Percentiles rank a stretch among this genome's conserved stretches.
Conservation (phyloP, 2,329 filamentous ascomycete species). For the Mycosphaerella sp. region DNA sequence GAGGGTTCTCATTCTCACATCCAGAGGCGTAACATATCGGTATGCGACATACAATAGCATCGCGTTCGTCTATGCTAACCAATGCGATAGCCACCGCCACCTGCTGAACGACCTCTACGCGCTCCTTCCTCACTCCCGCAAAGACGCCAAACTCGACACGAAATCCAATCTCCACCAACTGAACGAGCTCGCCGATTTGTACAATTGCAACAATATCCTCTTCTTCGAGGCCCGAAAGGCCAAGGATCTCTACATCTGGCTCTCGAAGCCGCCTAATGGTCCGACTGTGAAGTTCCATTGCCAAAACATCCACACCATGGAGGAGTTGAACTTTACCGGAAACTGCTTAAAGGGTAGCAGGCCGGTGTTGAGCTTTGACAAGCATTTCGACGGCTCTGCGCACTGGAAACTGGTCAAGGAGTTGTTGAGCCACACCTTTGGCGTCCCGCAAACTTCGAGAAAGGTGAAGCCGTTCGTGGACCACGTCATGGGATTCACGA, state of each 20-base stretch:
- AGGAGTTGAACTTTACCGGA: slow-evolving; percentile 91
- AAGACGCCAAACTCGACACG: slow-evolving; percentile 94
- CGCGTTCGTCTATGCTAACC: not conserved
- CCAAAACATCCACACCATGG: slow-evolving; percentile 81
- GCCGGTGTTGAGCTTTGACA: slow-evolving; percentile 86
- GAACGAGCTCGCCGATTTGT: slow-evolving; percentile 69
- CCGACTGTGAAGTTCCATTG: slow-evolving; percentile 70
- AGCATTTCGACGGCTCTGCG: slow-evolving; percentile 62
- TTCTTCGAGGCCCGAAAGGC: slow-evolving; percentile 95
- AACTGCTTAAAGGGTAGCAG: slow-evolving; percentile 94
- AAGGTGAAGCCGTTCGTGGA: slow-evolving; percentile 96
- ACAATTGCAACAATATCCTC: slow-evolving; percentile 90
- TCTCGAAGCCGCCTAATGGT: slow-evolving; percentile 82
- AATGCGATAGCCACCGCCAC: slow-evolving; percentile 68
- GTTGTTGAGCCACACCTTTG: slow-evolving; percentile 82
- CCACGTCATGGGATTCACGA: slow-evolving; percentile 85
- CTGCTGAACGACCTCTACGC: slow-evolving; percentile 81
- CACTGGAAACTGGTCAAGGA: slow-evolving; percentile 82
- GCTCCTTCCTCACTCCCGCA: slow-evolving; percentile 84
- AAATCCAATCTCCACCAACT: slow-evolving; percentile 80
- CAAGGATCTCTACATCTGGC: slow-evolving; percentile 90
- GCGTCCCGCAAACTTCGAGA: slow-evolving; percentile 78
- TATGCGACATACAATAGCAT: slow-evolving; percentile 31
- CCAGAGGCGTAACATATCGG: slow-evolving; percentile 85
- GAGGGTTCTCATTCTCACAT: slow-evolving; percentile 82